These are phyloP conservation scores for Hypocreales sp. DNA, from an alignment of 2,329 filamentous ascomycete species.

Conservation along the genomic window DNA sequence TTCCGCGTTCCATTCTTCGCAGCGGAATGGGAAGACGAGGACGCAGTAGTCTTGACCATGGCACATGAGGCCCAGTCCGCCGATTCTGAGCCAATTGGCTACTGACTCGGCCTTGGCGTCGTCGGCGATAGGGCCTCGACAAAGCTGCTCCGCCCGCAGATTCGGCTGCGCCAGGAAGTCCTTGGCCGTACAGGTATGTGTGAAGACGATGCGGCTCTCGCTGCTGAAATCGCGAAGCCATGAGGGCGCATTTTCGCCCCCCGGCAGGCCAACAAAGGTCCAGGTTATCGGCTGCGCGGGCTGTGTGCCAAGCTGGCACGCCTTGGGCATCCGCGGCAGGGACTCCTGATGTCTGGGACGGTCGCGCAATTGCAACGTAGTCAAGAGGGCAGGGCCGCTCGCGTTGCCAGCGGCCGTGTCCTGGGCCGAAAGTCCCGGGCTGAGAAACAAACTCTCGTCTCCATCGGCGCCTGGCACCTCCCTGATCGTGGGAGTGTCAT, in stretches of 20 bases:
- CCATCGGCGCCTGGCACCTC: not conserved
- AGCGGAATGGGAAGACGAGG: constrained; percentile 21
- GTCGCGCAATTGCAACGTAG: too few species aligned
- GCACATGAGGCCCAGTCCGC: constrained; percentile 20
- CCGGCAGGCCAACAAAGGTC: constrained; percentile 5
- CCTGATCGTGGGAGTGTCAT: not conserved
- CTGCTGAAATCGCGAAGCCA: constrained; percentile 14
- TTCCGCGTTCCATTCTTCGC: constrained; percentile 17
- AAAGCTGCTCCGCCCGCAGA: constrained; percentile 6
- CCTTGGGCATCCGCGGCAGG: too few species aligned
- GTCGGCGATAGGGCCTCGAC: constrained; percentile 8
- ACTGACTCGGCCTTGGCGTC: constrained; percentile 10
- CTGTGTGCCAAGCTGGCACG: constrained; percentile 4
- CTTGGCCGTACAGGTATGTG: constrained; percentile 16
- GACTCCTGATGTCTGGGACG: too few species aligned
- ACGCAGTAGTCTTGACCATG: constrained; percentile 17
- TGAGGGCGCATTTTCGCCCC: constrained; percentile 3
- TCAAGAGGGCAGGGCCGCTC: too few species aligned
- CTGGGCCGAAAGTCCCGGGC: too few species aligned
- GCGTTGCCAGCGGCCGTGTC: too few species aligned
- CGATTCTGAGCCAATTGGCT: constrained; percentile 17
- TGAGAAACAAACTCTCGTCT: too few species aligned
- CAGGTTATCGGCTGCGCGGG: constrained; percentile 1
- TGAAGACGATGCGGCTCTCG: constrained; percentile 13
- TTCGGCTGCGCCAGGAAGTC: constrained; percentile 12